These are phyloP conservation scores for Microbotryum violaceum DNA, from an alignment of 1,284 basidiomycete genomes.

Conservation along the genomic window DNA sequence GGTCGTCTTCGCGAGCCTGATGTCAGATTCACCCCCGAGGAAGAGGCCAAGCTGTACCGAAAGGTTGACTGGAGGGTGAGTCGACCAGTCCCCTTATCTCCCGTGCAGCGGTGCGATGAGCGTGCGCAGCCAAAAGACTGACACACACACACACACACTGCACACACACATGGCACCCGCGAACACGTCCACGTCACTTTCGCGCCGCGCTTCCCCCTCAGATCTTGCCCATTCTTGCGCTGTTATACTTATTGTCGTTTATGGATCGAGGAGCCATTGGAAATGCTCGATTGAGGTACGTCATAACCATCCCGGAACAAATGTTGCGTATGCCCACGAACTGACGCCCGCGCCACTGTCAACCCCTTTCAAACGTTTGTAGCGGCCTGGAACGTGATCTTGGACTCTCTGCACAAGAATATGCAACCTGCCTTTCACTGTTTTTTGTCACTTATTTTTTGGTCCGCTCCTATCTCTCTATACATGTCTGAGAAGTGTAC, in stretches of 20 bases:
- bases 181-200: too few relatives aligned
- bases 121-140: too few relatives aligned
- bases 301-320: background rate
- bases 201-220: background rate
- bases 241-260: background rate
- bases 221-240: constrained; percentile 1
- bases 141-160: too few relatives aligned
- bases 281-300: background rate
- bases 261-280: constrained; percentile 2
- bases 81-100: too few relatives aligned
- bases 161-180: too few relatives aligned
- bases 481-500: too few relatives aligned
- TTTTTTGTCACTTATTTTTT: background rate
- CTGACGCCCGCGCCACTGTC: background rate
- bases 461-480: too few relatives aligned
- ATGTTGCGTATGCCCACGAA: background rate
- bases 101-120: too few relatives aligned
- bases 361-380: background rate
- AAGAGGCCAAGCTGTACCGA: constrained; percentile 1
- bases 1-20: background rate
- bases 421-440: background rate
- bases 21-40: background rate
- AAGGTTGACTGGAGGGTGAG: background rate
- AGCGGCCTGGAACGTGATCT: background rate
- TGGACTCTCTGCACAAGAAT: background rate